These are phyloP conservation scores for Suillus subalutaceus DNA, from an alignment of 768 basidiomycete genomes.

Conservation along the genomic window DNA sequence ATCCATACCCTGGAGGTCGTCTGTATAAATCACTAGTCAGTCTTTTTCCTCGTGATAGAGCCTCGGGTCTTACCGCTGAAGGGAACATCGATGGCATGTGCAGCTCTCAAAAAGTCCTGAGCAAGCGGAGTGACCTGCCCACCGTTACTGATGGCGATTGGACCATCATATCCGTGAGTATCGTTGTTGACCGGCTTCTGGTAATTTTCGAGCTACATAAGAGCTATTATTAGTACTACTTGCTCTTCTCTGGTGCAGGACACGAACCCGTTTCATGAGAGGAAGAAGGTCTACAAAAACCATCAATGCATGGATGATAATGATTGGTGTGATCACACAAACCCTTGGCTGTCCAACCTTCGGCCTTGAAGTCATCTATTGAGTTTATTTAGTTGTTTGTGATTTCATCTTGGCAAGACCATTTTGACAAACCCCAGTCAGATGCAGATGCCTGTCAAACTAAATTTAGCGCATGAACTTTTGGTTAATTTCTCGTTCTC, in stretches of 20 bases:
- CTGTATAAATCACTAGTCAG: constrained; percentile 31
- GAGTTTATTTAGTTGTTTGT: constrained; percentile 6
- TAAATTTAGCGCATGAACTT: constrained; percentile 1
- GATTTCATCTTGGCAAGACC: neutral
- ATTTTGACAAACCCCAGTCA: constrained; percentile 57
- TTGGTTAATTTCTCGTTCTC: constrained; percentile 16
- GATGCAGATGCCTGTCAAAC: constrained; percentile 61
- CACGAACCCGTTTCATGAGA: constrained; percentile 65
- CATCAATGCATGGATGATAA: neutral
- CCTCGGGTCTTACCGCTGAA: constrained; percentile 54
- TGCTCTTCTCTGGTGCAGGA: neutral
- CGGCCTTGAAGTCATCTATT: constrained; percentile 71
- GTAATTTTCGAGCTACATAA: constrained; percentile 67
- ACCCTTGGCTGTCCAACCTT: constrained; percentile 71
- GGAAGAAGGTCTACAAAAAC: constrained; percentile 58
- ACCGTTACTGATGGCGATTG: constrained; percentile 75
- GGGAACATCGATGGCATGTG: constrained; percentile 62
- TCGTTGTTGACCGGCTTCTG: constrained; percentile 72
- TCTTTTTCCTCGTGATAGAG: neutral
- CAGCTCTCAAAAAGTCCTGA: constrained; percentile 69
- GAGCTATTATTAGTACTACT: neutral
- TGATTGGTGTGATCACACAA: constrained; percentile 13
- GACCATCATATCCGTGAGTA: constrained; percentile 71
- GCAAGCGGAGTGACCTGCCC: constrained; percentile 64
- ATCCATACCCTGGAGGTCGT: constrained; percentile 59